A percentile compares a stretch with the other conserved stretches of the same genome.
phyloP scores from a whole-genome alignment of 345 rosid genomes.

The Sonneratia alba region DNA sequence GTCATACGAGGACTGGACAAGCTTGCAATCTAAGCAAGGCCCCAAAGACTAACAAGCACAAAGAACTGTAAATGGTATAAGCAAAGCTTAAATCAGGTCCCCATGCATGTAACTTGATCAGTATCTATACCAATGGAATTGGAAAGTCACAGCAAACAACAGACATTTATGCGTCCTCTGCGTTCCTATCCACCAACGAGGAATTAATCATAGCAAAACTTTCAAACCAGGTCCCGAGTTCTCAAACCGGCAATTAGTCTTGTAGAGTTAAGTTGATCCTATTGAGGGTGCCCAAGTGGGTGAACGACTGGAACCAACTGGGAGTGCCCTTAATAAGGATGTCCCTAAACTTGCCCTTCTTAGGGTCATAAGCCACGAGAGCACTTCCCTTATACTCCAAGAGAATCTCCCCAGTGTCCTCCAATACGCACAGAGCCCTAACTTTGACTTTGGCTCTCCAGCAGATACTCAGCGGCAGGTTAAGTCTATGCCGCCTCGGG shows the following conservation, averaged over 20 bases:
- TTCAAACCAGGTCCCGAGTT: no score
- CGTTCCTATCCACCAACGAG: no score
- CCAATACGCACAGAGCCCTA: slow-evolving; percentile 44
- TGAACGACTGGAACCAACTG: slow-evolving; percentile 60
- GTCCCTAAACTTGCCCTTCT: slow-evolving; percentile 47
- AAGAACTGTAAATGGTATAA: background rate
- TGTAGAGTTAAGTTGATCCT: slow-evolving; percentile 28
- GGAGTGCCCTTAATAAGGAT: slow-evolving; percentile 50
- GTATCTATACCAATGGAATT: background rate
- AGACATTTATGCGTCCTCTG: no score
- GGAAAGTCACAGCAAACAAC: background rate
- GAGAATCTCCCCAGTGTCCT: slow-evolving; percentile 65
- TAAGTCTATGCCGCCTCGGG: slow-evolving; percentile 48
- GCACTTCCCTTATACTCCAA: slow-evolving; percentile 71
- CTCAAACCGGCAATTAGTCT: no score
- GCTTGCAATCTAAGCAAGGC: background rate
- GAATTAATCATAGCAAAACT: no score
- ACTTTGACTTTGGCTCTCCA: slow-evolving; percentile 36
- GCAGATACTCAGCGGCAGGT: slow-evolving; percentile 38
- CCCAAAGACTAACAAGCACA: background rate
- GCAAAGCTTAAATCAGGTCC: background rate
- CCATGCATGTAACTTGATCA: background rate
- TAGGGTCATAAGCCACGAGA: slow-evolving; percentile 63
- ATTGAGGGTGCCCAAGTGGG: slow-evolving; percentile 58
- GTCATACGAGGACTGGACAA: background rate